Evolutionary conservation across 306 rosid genomes (phyloP).

Genomic region (Styphnolobium japonicum): DNA sequence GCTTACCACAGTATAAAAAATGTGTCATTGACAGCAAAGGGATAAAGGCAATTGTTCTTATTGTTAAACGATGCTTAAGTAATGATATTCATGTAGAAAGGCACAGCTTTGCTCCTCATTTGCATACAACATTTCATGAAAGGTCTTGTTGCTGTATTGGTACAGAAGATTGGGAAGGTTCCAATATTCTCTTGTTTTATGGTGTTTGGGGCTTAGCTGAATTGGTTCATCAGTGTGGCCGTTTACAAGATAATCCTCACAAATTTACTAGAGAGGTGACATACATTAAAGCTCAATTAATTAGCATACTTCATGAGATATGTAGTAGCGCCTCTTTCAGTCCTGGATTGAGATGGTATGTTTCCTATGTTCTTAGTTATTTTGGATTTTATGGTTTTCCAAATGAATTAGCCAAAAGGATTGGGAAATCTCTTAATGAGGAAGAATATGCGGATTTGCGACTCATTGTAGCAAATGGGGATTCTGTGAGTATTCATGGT

Average conservation of each 20-base stretch:
- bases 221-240: slow-evolving; percentile 47
- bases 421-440: slow-evolving; percentile 56
- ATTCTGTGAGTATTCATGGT: slow-evolving; percentile 61
- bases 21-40: slow-evolving; percentile 43
- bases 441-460: slow-evolving; percentile 56
- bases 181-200: slow-evolving; percentile 56
- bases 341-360: slow-evolving; percentile 74
- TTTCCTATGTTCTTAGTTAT: slow-evolving; percentile 60
- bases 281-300: slow-evolving; percentile 46
- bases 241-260: slow-evolving; percentile 23
- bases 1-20: slow-evolving; percentile 48
- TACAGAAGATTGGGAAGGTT: slow-evolving; percentile 76
- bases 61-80: slow-evolving; percentile 59
- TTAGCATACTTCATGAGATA: slow-evolving; percentile 51
- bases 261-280: slow-evolving; percentile 26
- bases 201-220: slow-evolving; percentile 71
- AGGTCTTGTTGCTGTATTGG: slow-evolving; percentile 60
- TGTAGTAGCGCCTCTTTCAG: slow-evolving; percentile 38
- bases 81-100: slow-evolving; percentile 46
- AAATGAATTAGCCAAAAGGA: slow-evolving; percentile 56
- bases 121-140: slow-evolving; percentile 40
- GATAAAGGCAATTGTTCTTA: slow-evolving; percentile 36
- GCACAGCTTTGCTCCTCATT: slow-evolving; percentile 48
- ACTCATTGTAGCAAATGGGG: slow-evolving; percentile 52
- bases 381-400: slow-evolving; percentile 84